Evolutionary conservation across 2,329 filamentous ascomycete species (phyloP).

Genomic region (Trichoderma afroharzianum): DNA sequence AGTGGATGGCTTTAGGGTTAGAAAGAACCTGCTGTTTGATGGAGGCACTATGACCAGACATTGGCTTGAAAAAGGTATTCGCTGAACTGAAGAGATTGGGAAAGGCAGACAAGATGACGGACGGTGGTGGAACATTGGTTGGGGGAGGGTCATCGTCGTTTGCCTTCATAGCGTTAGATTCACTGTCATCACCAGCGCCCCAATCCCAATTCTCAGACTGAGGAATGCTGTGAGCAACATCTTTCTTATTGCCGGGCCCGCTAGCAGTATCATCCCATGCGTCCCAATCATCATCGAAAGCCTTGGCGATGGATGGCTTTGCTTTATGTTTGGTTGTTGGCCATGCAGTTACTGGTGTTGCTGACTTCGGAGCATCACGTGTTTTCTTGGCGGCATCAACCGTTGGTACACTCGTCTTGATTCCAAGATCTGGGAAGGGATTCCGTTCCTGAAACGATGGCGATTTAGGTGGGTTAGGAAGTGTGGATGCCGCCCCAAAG

Average conservation of each 20-base stretch:
- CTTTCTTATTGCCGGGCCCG: slow-evolving; percentile 21
- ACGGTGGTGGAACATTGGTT: slow-evolving; percentile 85
- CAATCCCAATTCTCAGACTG: slow-evolving; percentile 45
- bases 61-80: slow-evolving; percentile 62
- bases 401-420: slow-evolving; percentile 42
- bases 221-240: slow-evolving; percentile 19
- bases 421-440: slow-evolving; percentile 47
- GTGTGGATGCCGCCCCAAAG: slow-evolving; percentile 31
- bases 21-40: slow-evolving; percentile 62
- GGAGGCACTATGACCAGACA: slow-evolving; percentile 54
- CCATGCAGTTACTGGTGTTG: slow-evolving; percentile 45
- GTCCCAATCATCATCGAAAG: slow-evolving; percentile 47
- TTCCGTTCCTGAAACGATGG: slow-evolving; percentile 53
- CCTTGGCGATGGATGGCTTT: slow-evolving; percentile 25
- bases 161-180: slow-evolving; percentile 23
- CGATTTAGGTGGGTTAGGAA: slow-evolving; percentile 48
- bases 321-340: slow-evolving; percentile 25
- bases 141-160: slow-evolving; percentile 55
- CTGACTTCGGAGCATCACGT: neutral
- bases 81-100: slow-evolving; percentile 66
- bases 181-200: slow-evolving; percentile 40
- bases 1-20: slow-evolving; percentile 58
- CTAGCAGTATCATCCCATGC: slow-evolving; percentile 46
- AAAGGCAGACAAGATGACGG: slow-evolving; percentile 74
- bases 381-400: slow-evolving; percentile 35